Evolutionary conservation across 768 basidiomycete species (phyloP), one percentile per base, ranked within the genome.

Genomic region (Tylopilus felleus): DNA sequence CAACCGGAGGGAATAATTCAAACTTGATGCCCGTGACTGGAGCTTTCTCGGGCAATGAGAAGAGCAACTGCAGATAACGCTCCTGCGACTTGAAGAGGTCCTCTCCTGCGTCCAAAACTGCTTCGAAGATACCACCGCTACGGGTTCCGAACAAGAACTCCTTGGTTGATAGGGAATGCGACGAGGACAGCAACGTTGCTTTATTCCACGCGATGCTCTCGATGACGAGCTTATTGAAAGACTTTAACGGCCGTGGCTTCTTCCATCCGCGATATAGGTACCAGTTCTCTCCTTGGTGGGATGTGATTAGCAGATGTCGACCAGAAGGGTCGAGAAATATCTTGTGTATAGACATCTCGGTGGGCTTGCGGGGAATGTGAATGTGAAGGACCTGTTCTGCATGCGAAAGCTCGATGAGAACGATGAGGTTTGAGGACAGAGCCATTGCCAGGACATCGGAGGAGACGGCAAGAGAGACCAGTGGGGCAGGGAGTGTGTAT

Each of bases 131-230:
- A 21, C 80, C 81, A 8, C 96, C 96, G 54, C 85, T 89, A 56
- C 87, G 76, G 2, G 86, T 86, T 17, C 95, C 96, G 54, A 99
- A 83, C 13, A 98, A 75, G 59, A 97, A 82, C 74, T 96, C 88
- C 52, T 86, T 75, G 4, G 89, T 93, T 7, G 90, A 89, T 1
- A 84, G 86, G 19, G 84, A 76, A 67, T 86, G 78, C 12, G 84
- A 74, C 0, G 86, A 78, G 8, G 86, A 80, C 36, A 88, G 73
- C 43, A 86, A 66, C 47, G 81, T 79, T 49, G 82, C 66, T 70
- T 82, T 88, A 63, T 93, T 94, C 96, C 96, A 98, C 0, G 91
- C 91, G 38, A 98, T 77, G 57, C 90, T 87, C 69, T 95, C 91
- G 59, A 98, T 88, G 64, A 90, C 79, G 76, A 92, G 85, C 68